Evolutionary conservation across 768 basidiomycete species (phyloP).

Genomic region (Mrakia gelida): DNA sequence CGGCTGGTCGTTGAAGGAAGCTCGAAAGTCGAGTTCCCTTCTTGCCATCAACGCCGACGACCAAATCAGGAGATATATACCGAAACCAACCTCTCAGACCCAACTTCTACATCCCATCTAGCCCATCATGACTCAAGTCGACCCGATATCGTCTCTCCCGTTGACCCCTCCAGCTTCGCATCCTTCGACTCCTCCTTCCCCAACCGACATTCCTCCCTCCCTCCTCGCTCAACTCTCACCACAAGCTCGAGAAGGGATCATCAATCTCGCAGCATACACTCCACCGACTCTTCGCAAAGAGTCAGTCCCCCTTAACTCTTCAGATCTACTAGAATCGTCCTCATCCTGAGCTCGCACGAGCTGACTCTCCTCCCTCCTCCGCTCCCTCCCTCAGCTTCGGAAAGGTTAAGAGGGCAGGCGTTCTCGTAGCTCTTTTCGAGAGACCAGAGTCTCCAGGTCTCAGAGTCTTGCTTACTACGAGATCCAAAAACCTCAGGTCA

Average conservation of each 20-base stretch:
- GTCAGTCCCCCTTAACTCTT: not conserved
- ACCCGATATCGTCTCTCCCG: not conserved
- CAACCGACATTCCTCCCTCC: not conserved
- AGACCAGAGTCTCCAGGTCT: conserved; percentile 12
- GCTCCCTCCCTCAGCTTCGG: conserved; percentile 18
- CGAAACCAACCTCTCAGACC: not conserved
- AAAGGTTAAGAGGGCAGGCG: conserved; percentile 23
- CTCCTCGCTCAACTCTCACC: conserved; percentile 7
- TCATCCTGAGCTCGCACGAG: not conserved
- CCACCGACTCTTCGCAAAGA: not conserved
- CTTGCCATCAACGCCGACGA: too few relatives aligned
- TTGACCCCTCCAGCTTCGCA: conserved; percentile 3
- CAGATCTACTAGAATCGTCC: too few relatives aligned
- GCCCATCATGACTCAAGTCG: not conserved
- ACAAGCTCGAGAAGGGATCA: conserved; percentile 4
- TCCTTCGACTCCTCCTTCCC: not conserved
- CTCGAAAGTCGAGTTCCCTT: not conserved
- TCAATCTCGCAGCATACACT: not conserved
- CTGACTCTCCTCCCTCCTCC: not conserved
- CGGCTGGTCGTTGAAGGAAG: not conserved
- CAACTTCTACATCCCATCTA: not conserved
- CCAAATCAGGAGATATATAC: too few relatives aligned
- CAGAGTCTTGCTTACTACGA: conserved; percentile 26
- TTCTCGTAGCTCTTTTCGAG: conserved; percentile 29
- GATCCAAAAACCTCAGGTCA: conserved; percentile 26